phyloP scores from a whole-genome alignment of 2,329 filamentous ascomycete species.

The Fusarium sp. region DNA sequence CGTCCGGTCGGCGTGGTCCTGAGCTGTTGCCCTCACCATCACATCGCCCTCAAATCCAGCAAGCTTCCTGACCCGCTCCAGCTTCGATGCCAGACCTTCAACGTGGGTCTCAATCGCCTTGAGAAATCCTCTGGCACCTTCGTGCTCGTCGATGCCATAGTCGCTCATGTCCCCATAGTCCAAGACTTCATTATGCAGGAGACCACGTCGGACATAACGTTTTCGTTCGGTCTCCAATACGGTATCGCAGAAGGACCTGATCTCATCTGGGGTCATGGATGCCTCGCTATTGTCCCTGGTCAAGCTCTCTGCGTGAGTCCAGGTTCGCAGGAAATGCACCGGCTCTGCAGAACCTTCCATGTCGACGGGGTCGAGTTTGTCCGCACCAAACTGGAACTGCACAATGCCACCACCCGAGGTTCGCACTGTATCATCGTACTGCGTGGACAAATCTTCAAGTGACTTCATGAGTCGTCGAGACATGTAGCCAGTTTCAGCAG shows the following conservation, averaged over 20 bases:
- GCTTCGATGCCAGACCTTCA: slow-evolving; percentile 67
- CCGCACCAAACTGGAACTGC: slow-evolving; percentile 97
- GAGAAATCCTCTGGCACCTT: slow-evolving; percentile 86
- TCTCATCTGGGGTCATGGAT: slow-evolving; percentile 79
- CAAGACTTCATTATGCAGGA: slow-evolving; percentile 72
- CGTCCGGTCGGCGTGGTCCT: slow-evolving; percentile 73
- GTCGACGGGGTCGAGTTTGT: slow-evolving; percentile 94
- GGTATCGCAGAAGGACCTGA: slow-evolving; percentile 74
- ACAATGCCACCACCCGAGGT: slow-evolving; percentile 91
- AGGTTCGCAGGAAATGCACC: slow-evolving; percentile 92
- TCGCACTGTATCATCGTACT: slow-evolving; percentile 94
- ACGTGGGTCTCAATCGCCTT: slow-evolving; percentile 82
- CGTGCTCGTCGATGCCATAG: slow-evolving; percentile 79
- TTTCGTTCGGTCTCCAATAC: slow-evolving; percentile 76
- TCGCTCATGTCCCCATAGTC: slow-evolving; percentile 78
- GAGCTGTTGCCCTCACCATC: slow-evolving; percentile 38
- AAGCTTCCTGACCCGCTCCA: slow-evolving; percentile 65
- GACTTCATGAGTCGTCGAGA: slow-evolving; percentile 98
- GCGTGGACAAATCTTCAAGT: slow-evolving; percentile 90
- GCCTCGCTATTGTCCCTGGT: slow-evolving; percentile 84
- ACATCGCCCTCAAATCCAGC: slow-evolving; percentile 60
- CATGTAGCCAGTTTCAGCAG: slow-evolving; percentile 99
- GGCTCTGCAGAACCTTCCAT: slow-evolving; percentile 97
- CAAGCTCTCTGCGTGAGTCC: slow-evolving; percentile 79
- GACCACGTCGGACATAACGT: slow-evolving; percentile 70